Percentiles rank a stretch among this genome's conserved stretches.
These are phyloP conservation scores for Leishmania amazonensis DNA, from an alignment of 208 protist genomes.

Conservation along the genomic window DNA sequence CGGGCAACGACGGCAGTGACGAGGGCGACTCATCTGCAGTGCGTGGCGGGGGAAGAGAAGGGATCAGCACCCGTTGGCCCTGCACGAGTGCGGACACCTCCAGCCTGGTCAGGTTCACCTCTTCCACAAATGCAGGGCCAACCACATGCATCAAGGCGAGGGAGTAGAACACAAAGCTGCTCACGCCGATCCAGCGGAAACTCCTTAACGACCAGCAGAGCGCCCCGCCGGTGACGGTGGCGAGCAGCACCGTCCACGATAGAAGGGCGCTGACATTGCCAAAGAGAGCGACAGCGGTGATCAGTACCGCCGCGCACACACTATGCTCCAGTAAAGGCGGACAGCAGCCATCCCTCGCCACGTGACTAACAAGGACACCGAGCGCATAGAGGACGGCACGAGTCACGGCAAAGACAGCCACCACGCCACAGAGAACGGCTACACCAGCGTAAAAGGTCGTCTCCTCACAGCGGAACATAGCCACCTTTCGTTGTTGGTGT, in stretches of 20 bases:
- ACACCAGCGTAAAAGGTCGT: slow-evolving; percentile 19
- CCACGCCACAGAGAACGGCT: background rate
- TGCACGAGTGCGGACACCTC: slow-evolving; percentile 23
- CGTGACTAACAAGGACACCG: background rate
- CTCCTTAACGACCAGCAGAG: slow-evolving; percentile 37
- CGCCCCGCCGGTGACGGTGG: slow-evolving; percentile 12
- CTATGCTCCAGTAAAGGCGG: slow-evolving; percentile 2
- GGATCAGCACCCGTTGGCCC: slow-evolving; percentile 23
- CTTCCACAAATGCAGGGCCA: slow-evolving; percentile 17
- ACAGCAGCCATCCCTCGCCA: background rate
- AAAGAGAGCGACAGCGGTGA: slow-evolving; percentile 12
- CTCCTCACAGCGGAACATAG: slow-evolving; percentile 18
- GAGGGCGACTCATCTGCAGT: background rate
- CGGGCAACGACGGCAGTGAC: background rate
- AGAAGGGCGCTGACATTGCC: slow-evolving; percentile 27
- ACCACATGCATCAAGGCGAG: slow-evolving; percentile 17
- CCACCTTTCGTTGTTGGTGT: background rate
- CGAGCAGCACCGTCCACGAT: slow-evolving; percentile 15
- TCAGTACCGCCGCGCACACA: background rate
- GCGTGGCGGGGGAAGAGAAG: background rate
- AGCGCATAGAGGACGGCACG: slow-evolving; percentile 14
- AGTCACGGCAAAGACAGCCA: background rate
- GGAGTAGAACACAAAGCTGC: slow-evolving; percentile 21
- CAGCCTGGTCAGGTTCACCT: slow-evolving; percentile 1
- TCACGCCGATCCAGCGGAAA: slow-evolving; percentile 31